Evolutionary conservation across 2,329 filamentous ascomycete genomes (phyloP), one percentile per base, ranked within the genome.

Genomic region (Pseudogymnoascus sp.): DNA sequence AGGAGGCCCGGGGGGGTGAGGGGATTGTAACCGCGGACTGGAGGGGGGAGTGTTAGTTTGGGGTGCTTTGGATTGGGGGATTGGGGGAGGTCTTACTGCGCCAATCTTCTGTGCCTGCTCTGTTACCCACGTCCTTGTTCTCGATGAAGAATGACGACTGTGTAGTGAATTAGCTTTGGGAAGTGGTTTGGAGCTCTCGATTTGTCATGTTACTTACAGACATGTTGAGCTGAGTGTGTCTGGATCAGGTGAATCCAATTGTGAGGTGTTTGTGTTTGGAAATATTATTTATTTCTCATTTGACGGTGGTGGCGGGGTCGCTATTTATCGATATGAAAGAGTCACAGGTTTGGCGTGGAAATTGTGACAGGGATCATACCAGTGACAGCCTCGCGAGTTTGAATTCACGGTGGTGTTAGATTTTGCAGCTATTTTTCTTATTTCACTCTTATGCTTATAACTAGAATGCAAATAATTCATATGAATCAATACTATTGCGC

Each of bases 1-100:
- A 99, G 91, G 67, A 99, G 87, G 73, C 96, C 91, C 66, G 95
- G 95, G 5, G 95, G 88, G 12, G 91, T 97, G 69, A 99, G 82
- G 71, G 91, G 93, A 75, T 96, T 96, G 83, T 96, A 93, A 70
- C 93, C 93, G 66, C 89, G 88, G 76, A 92, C 88, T 91, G 67
- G 61, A 60, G 40, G 25, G 6, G 25, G 61, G 59, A n/a, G 9
- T 16, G 6, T 23, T 34, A 64, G 67, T 49, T 69, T 72, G 71
- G 61, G 72, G 71, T 65, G 64, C 66, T 21, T 53, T 61, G n/a
- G 8, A 9, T 37, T 37, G 31, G 16, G 18, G 8, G 42, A 49
- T 14, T 31, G 49, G 38, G 16, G 31, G 28, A 56, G 25, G 34
- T 75, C 85, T 68, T 82, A 93, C 90, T 90, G 80, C 90, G 84